These are phyloP conservation scores for Malus domestica DNA, from an alignment of 306 rosid genomes.

Conservation along the genomic window DNA sequence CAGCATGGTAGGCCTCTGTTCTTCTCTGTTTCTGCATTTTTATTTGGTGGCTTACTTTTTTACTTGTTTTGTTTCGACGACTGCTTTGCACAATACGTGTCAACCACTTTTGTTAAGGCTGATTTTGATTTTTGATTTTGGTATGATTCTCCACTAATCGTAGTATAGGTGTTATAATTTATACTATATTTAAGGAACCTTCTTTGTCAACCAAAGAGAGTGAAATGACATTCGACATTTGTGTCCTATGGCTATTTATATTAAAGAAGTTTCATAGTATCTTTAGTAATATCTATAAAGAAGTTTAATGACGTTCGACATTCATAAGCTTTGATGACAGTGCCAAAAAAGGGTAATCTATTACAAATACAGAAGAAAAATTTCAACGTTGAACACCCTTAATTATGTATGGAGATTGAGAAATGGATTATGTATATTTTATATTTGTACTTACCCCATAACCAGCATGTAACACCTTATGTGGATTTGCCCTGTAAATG, in stretches of 20 bases:
- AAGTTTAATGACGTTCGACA: neutral
- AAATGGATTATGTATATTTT: neutral
- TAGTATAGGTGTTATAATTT: neutral
- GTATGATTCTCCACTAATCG: neutral
- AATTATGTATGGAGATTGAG: neutral
- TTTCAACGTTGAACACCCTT: neutral
- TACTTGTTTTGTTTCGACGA: neutral
- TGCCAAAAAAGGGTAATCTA: neutral
- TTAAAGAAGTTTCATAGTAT: too few relatives aligned
- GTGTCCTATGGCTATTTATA: too few relatives aligned
- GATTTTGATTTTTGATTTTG: neutral
- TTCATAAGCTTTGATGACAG: neutral
- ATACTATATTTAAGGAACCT: neutral
- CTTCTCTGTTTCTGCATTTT: neutral
- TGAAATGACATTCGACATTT: too few relatives aligned
- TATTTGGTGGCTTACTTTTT: neutral
- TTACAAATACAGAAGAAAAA: neutral
- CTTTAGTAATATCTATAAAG: too few relatives aligned
- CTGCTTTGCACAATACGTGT: neutral
- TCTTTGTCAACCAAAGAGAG: neutral
- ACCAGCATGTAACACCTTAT: neutral
- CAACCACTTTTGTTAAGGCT: neutral
- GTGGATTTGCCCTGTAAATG: neutral
- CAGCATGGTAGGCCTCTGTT: slow-evolving; percentile 73
- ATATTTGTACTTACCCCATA: neutral